Evolutionary conservation across 305 asterid genomes (phyloP).

Genomic region (Fraxinus sp.): DNA sequence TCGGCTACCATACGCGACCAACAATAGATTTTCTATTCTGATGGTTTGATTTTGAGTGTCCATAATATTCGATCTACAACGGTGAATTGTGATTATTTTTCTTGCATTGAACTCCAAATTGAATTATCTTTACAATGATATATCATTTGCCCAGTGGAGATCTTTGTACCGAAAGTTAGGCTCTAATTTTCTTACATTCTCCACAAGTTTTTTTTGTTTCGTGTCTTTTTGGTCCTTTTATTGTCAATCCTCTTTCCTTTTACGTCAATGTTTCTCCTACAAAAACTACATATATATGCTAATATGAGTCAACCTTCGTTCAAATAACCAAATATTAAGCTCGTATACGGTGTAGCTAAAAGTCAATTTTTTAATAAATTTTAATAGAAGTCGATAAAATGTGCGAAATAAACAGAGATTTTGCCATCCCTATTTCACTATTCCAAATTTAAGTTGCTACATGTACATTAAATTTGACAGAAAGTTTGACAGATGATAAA

Average conservation of each 20-base stretch:
- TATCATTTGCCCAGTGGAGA: background rate
- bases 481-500: background rate
- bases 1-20: background rate
- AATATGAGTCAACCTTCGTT: background rate
- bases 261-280: background rate
- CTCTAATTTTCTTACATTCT: background rate
- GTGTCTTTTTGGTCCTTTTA: background rate
- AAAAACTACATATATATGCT: too few species aligned
- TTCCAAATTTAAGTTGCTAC: background rate
- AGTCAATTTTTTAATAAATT: background rate
- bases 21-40: background rate
- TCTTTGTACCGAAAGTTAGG: background rate
- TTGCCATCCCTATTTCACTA: background rate
- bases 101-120: background rate
- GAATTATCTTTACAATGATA: background rate
- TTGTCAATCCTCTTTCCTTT: background rate
- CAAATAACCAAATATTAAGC: background rate
- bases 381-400: background rate
- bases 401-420: background rate
- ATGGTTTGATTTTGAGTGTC: background rate
- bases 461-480: background rate
- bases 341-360: background rate
- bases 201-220: background rate
- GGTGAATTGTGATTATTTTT: background rate
- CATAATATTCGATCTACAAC: background rate